Evolutionary conservation across 306 rosid species (phyloP).

Genomic region (Cucurbita moschata): DNA sequence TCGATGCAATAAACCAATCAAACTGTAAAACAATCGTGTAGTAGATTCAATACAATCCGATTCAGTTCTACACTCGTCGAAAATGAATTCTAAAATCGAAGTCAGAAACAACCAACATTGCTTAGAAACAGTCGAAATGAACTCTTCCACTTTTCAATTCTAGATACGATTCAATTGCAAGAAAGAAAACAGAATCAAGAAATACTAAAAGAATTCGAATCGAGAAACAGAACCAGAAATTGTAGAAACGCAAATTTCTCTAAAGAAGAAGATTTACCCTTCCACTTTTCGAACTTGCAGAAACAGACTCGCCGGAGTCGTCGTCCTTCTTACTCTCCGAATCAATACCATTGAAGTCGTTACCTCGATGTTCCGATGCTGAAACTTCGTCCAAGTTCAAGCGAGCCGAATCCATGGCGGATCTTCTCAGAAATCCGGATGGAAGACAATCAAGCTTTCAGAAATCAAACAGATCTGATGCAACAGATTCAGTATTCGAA

Average conservation of each 20-base stretch:
- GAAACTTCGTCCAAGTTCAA: conserved; percentile 34
- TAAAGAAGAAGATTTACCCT: conserved; percentile 17
- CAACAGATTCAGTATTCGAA: background rate
- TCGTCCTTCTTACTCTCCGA: conserved; percentile 20
- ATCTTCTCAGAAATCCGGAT: background rate
- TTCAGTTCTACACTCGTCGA: background rate
- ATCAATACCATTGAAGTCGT: conserved; percentile 2
- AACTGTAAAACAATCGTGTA: too few relatives aligned
- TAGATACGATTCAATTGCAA: background rate
- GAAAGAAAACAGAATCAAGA: background rate
- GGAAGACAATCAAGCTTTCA: background rate
- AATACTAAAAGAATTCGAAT: background rate
- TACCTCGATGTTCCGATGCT: conserved; percentile 17
- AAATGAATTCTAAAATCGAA: background rate
- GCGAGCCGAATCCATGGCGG: conserved; percentile 46
- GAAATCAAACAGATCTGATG: background rate
- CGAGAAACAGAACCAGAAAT: background rate
- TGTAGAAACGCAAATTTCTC: background rate
- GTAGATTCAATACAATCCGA: too few relatives aligned
- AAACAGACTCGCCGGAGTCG: conserved; percentile 8
- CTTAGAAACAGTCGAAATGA: background rate
- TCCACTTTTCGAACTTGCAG: conserved; percentile 46
- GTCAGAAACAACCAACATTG: background rate
- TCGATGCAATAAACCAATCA: too few relatives aligned
- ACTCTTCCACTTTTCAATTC: background rate